Conservation (phyloP, 2,329 filamentous ascomycete genomes). For the Colletotrichum sp. region DNA sequence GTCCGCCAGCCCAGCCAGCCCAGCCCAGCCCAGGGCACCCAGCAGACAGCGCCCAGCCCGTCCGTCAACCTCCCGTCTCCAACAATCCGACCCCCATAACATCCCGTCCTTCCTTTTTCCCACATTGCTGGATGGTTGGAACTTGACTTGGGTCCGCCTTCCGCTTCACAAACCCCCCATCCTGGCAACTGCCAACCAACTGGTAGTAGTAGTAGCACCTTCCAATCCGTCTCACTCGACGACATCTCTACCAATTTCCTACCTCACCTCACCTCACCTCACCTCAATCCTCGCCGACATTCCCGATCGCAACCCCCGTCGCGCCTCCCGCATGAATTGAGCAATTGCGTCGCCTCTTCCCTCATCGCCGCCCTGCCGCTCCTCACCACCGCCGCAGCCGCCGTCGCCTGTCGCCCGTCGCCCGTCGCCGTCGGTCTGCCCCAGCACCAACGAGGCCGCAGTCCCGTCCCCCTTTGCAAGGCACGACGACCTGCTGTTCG, state of each 20-base stretch:
- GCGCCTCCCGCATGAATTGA: constrained; percentile 12
- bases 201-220: constrained; percentile 12
- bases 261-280: neutral
- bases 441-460: constrained; percentile 25
- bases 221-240: constrained; percentile 17
- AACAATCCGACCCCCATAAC: neutral
- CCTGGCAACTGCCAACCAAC: constrained; percentile 20
- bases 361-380: neutral
- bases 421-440: neutral
- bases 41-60: neutral
- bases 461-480: constrained; percentile 23
- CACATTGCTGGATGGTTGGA: neutral
- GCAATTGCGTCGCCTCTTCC: neutral
- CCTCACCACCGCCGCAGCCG: neutral
- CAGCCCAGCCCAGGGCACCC: neutral
- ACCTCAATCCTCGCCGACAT: neutral
- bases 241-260: neutral
- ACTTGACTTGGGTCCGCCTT: neutral
- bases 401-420: neutral
- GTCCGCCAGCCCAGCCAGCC: neutral
- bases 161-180: neutral
- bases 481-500: constrained; percentile 17
- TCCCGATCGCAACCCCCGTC: neutral
- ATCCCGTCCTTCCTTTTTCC: constrained; percentile 8
- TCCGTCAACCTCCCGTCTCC: constrained; percentile 14